Evolutionary conservation across 192 early-diverging fungal species (phyloP), one percentile per base, ranked within the genome.

Genomic region (Mortierella alpina): DNA sequence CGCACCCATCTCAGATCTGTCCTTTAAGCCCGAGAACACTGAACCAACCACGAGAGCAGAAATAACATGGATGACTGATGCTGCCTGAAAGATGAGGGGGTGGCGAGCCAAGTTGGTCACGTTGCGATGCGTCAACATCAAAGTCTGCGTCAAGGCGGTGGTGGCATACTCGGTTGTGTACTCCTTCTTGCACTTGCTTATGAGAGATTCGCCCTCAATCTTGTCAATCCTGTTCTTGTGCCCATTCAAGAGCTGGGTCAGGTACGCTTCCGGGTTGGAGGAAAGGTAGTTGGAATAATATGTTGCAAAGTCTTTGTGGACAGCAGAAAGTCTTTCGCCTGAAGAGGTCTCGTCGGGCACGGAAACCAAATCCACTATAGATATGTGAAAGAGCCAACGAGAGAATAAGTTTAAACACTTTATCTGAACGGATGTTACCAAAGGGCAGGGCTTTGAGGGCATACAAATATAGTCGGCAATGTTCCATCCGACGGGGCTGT

Each of bases 401-500:
- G n/a, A 31, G 14, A 13, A 1, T 0, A 14, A 44, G 41, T 45
- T 18, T 5, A 20, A 54, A 7, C 7, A 6, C 15, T 22, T 51
- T 14, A 11, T 50, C 1, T 14, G 62, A 51, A 17, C 40, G 1
- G 31, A 7, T 63, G n/a, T n/a, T n/a, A n/a, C n/a, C n/a, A n/a
- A n/a, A n/a, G n/a, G n/a, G 18, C 22, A 4, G 5, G 10, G 88
- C 89, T 47, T 90, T n/a, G n/a, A n/a, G n/a, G n/a, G 70, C 75
- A 91, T 89, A 74, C 92, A 86, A 14, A 95, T 82, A 66, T 91
- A 96, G 77, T 98, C 97, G 11, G 97, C 97, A 66, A 96, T 90
- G 74, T 98, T 98, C 82, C 94, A 96, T 15, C 95, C 94, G 18
- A 91, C 73, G n/a, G n/a, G n/a, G n/a, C n/a, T n/a, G n/a, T n/a